Evolutionary conservation across 371 early-diverging fungal species (phyloP).

Genomic region (Encephalitozoon intestinalis): DNA sequence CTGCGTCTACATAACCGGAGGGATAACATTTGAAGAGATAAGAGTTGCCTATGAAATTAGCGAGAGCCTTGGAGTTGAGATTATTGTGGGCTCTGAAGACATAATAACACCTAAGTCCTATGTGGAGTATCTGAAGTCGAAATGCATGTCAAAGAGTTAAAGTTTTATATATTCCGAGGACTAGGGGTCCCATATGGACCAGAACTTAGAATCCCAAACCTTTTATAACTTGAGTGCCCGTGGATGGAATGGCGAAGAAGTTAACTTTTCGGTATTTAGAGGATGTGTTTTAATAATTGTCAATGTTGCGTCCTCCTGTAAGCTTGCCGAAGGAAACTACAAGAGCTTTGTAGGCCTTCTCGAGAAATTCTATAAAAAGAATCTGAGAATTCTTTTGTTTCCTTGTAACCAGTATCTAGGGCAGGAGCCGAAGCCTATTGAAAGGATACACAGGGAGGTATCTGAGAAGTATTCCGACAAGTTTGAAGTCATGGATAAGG

Average conservation of each 20-base stretch:
- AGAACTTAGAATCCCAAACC: neutral
- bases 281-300: constrained; percentile 64
- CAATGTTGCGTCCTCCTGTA: constrained; percentile 88
- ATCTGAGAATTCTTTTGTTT: constrained; percentile 65
- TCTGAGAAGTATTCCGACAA: constrained; percentile 62
- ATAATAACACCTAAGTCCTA: constrained; percentile 27
- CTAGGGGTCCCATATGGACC: neutral
- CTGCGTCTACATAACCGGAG: constrained; percentile 33
- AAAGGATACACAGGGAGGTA: constrained; percentile 56
- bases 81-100: constrained; percentile 43
- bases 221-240: constrained; percentile 46
- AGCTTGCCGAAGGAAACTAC: constrained; percentile 74
- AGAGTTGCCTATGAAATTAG: constrained; percentile 46
- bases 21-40: constrained; percentile 51
- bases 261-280: constrained; percentile 40
- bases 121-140: constrained; percentile 30
- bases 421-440: constrained; percentile 68
- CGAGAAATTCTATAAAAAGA: constrained; percentile 70
- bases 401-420: constrained; percentile 77
- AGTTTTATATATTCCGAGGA: neutral
- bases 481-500: constrained; percentile 73
- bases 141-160: neutral
- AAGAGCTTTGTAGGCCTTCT: constrained; percentile 69
- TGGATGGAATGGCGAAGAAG: constrained; percentile 3
- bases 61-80: constrained; percentile 42